Evolutionary conservation across 306 rosid species (phyloP), one percentile per base, ranked within the genome.

Genomic region (Glycine soja): DNA sequence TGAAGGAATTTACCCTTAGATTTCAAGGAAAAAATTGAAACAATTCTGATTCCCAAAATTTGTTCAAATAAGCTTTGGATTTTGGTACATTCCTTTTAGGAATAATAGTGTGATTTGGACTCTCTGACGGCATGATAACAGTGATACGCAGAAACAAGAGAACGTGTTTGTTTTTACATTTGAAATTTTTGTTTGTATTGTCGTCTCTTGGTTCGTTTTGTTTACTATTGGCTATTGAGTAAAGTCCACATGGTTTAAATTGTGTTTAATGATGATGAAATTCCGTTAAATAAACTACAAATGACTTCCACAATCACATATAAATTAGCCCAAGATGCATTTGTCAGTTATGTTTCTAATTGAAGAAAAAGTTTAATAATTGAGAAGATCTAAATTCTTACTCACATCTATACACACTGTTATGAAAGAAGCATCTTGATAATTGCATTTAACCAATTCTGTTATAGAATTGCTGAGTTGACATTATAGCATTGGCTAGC

Each of bases 1-100:
- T 95, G 88, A 82, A 71, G 64, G 87, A 83, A 8, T 87, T 91
- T 50, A 85, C 92, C 15, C 59, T 84, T 30, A 82, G 77, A 67
- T 95, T 92, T 36, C 70, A 82, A 71, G 83, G 81, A 36, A 84
- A 79, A 71, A 18, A 11, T 62, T 77, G 58, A 82, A 38, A 56
- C 43, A 47, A 46, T 47, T 59, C 15, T 57, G 0, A 47, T 61
- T n/a, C 34, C 2, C 9, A 4, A 12, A 38, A 46, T 13, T 46
- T 45, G 48, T 61, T 76, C 45, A 36, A 71, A 56, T 48, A 50
- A 56, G 62, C 24, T 65, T 2, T 77, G 83, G 6, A 51, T 72
- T 85, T 86, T 70, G 10, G 46, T 32, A 53, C 61, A n/a, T n/a
- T n/a, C n/a, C n/a, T n/a, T 42, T 74, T 3, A 57, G 16, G n/a